Base-by-base conservation (phyloP, 805 yeast species). In the Ascoidea asiatica region DNA sequence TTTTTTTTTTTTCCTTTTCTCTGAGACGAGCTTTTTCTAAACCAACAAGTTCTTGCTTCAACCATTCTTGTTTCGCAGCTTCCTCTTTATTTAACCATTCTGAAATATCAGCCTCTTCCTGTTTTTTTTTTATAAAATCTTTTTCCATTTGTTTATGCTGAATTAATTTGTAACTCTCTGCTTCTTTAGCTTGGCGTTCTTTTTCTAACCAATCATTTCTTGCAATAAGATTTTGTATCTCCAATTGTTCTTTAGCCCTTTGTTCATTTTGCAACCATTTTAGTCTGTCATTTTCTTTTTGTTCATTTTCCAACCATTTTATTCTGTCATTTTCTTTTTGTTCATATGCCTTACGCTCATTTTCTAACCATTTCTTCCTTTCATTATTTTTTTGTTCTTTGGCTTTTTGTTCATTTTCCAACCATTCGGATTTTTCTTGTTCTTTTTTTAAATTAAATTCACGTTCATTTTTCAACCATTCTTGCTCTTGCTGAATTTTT, bases 191-290 rank as follows among this genome's bases (percentile, higher is more conserved):
- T 38, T 37, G 20, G 21, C 21, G n/a, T 22, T 43, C 44, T 18
- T 38, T 43, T 37, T 19, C 2, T 22, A 43, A 7, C 44, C 44
- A 43, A 5, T 43, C 39, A 2, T 40, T 20, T 22, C 19, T 38
- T 23, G 35, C 8, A 29, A 29, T 29, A 11, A 8, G n/a, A n/a
- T n/a, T n/a, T n/a, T n/a, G n/a, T n/a, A n/a, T n/a, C n/a, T n/a
- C n/a, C 43, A 35, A 17, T 39, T 39, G 21, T 15, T 38, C 43
- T 29, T 39, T 39, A 7, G 42, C 40, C 21, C 22, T 19, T 29
- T 23, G 35, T 29, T 43, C 46, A 7, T 35, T 40, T 33, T 37
- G 19, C 15, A 39, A 20, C 46, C 46, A 38, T 11, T 29, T 29
- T 29, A 11, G 15, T 29, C 15, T 29, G 15, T 29, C 35, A 8